Evolutionary conservation across 2,329 filamentous ascomycete species (phyloP).

Genomic region (Stagonosporopsis vannaccii): DNA sequence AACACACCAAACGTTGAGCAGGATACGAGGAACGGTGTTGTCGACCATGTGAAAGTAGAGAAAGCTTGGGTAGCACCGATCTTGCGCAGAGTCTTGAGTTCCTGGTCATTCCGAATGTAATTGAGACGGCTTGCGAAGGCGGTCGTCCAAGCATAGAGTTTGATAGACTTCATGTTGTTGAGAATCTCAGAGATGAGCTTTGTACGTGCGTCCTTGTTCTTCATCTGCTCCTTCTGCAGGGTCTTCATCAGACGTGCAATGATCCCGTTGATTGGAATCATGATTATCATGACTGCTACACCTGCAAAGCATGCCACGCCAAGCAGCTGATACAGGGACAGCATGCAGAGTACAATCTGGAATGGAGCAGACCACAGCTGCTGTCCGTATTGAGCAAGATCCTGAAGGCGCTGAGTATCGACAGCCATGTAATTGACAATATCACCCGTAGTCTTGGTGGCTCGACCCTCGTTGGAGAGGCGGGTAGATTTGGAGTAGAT

Average conservation of each 20-base stretch:
- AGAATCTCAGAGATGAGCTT: conserved; percentile 95
- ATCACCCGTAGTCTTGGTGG: conserved; percentile 90
- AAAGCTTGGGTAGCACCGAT: conserved; percentile 94
- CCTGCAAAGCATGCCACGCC: conserved; percentile 95
- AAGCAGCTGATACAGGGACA: conserved; percentile 93
- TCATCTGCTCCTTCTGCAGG: conserved; percentile 96
- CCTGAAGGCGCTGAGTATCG: conserved; percentile 92
- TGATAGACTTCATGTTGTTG: conserved; percentile 99
- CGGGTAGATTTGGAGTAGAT: conserved; percentile 93
- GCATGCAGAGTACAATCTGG: conserved; percentile 94
- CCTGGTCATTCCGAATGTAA: conserved; percentile 92
- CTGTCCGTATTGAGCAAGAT: conserved; percentile 93
- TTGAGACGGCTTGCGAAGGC: conserved; percentile 98
- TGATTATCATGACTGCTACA: conserved; percentile 92
- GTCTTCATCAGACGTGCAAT: conserved; percentile 94
- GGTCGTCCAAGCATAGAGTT: conserved; percentile 95
- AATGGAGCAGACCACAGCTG: conserved; percentile 97
- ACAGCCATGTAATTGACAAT: conserved; percentile 99
- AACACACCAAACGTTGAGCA: conserved; percentile 97
- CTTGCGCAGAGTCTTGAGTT: conserved; percentile 92
- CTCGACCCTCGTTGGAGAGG: conserved; percentile 90
- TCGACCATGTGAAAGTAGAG: conserved; percentile 98
- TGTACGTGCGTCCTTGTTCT: conserved; percentile 95
- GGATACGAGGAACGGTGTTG: conserved; percentile 95
- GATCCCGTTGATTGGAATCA: conserved; percentile 94